Evolutionary conservation across 176 grass and related monocot genomes (phyloP).

Genomic region (Eremochloa ophiuroides): DNA sequence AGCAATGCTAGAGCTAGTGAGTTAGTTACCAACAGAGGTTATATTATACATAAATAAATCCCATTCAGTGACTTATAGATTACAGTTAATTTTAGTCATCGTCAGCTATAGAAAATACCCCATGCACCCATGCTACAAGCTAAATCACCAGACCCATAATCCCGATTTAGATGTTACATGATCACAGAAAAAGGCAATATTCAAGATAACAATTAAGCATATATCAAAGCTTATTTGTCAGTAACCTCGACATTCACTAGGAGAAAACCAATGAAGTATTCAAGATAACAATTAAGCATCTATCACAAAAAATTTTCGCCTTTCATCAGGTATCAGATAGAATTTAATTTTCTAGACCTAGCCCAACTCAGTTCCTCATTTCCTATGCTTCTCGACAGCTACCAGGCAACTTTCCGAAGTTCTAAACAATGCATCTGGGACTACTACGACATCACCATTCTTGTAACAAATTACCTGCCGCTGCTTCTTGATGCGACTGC

Average conservation of each 20-base stretch:
- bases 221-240: too few relatives aligned
- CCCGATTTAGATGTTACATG: too few relatives aligned
- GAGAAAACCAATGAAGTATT: too few relatives aligned
- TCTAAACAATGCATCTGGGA: background rate
- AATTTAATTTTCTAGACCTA: background rate
- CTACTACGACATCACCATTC: background rate
- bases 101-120: too few relatives aligned
- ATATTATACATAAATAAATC: background rate
- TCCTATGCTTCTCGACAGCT: too few relatives aligned
- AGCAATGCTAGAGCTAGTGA: background rate
- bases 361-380: background rate
- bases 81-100: background rate
- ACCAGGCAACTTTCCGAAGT: background rate
- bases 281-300: too few relatives aligned
- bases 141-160: too few relatives aligned
- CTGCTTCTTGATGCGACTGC: background rate
- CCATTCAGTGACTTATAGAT: background rate
- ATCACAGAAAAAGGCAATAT: too few relatives aligned
- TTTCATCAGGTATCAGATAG: background rate
- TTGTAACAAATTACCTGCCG: background rate
- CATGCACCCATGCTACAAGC: too few relatives aligned
- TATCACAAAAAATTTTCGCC: too few relatives aligned
- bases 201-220: too few relatives aligned
- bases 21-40: background rate
- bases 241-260: too few relatives aligned